phyloP scores from a whole-genome alignment of 148 eudicot species.

The Rhododendron williamsianum region DNA sequence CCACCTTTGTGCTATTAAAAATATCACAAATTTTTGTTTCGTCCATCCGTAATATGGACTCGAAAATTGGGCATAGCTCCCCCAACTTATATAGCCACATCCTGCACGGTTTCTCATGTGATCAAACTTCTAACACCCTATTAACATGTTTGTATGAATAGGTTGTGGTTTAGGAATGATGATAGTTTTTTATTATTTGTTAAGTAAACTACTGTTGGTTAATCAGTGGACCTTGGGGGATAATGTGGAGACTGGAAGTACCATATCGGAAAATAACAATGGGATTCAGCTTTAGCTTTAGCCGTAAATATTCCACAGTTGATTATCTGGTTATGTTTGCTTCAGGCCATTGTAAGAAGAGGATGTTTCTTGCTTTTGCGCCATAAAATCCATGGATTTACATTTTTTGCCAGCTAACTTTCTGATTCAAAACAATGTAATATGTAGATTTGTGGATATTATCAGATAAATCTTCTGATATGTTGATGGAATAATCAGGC shows the following conservation, averaged over 20 bases:
- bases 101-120: not conserved
- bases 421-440: not conserved
- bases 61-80: not conserved
- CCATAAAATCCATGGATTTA: not conserved
- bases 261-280: not conserved
- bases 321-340: not conserved
- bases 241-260: not conserved
- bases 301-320: not conserved
- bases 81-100: not conserved
- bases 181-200: not conserved
- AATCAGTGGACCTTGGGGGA: not conserved
- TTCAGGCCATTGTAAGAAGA: not conserved
- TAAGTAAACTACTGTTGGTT: not conserved
- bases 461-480: not conserved
- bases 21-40: not conserved
- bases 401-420: not conserved
- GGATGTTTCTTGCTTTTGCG: not conserved
- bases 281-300: not conserved
- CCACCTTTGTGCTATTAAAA: not conserved
- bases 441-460: not conserved
- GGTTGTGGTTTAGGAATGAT: not conserved
- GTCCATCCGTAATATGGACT: not conserved
- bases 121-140: not conserved
- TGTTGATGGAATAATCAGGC: constrained; percentile 38
- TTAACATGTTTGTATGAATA: not conserved